These are phyloP conservation scores for Cystobasidium slooffiae DNA, from an alignment of 1,284 basidiomycete species.

Conservation along the genomic window DNA sequence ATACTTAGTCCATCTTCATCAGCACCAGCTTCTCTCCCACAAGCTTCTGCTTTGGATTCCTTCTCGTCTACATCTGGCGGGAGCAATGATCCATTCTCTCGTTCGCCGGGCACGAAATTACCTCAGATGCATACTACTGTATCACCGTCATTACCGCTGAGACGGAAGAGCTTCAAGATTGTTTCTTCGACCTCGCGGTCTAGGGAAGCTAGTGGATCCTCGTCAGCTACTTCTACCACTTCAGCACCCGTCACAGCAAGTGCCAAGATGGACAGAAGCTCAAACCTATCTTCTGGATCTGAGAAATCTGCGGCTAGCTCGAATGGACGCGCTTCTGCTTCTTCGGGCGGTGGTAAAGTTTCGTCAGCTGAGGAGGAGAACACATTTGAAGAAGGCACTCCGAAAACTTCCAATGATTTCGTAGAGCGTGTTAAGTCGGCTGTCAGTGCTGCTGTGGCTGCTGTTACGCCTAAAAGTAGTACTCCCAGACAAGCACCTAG, in stretches of 20 bases:
- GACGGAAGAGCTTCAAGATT: constrained; percentile 45
- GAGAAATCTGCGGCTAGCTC: constrained; percentile 8
- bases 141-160: constrained; percentile 40
- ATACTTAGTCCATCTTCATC: constrained; percentile 34
- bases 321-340: no score
- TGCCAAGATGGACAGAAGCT: constrained; percentile 4
- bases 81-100: not conserved
- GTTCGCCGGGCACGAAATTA: constrained; percentile 13
- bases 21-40: constrained; percentile 31
- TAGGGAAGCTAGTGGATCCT: constrained; percentile 9
- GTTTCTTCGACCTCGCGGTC: constrained; percentile 20
- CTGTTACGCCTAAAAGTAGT: not conserved
- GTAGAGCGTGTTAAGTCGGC: constrained; percentile 12
- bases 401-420: constrained; percentile 12
- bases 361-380: not conserved
- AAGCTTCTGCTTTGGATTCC: constrained; percentile 4
- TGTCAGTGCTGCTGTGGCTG: constrained; percentile 1
- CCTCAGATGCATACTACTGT: constrained; percentile 43
- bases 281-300: constrained; percentile 9
- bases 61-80: not conserved
- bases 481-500: constrained; percentile 9
- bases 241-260: not conserved
- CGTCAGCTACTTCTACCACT: not conserved
- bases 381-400: constrained; percentile 12
- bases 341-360: not conserved